Evolutionary conservation across 495 filamentous ascomycete species (phyloP).

Genomic region (Sordaria brevicollis): DNA sequence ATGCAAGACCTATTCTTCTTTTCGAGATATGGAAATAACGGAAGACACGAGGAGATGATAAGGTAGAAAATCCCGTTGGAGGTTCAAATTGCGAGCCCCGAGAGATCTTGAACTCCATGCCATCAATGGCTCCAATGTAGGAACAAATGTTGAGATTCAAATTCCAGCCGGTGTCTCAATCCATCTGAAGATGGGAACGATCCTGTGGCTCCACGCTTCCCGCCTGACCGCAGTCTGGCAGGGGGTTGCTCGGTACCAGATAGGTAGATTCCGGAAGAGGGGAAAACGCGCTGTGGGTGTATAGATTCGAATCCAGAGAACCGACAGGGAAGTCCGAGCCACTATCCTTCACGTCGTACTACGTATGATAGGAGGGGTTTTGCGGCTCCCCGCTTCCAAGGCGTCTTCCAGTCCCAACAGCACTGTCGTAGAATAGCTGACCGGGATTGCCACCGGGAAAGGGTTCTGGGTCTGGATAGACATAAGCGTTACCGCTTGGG

Average conservation of each 20-base stretch:
- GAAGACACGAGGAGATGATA: neutral
- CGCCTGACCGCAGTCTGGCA: neutral
- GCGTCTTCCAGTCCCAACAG: constrained; percentile 41
- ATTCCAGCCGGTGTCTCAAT: neutral
- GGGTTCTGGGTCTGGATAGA: constrained; percentile 58
- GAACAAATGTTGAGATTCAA: neutral
- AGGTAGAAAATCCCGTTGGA: neutral
- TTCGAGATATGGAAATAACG: neutral
- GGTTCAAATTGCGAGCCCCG: neutral
- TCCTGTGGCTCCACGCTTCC: neutral
- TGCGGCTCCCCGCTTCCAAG: constrained; percentile 63
- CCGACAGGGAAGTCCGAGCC: constrained; percentile 31
- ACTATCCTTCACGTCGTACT: constrained; percentile 22
- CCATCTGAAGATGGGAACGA: neutral
- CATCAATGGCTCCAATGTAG: neutral
- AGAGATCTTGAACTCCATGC: neutral
- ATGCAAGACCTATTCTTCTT: neutral
- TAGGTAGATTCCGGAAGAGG: neutral
- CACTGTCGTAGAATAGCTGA: constrained; percentile 57
- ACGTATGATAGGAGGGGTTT: constrained; percentile 34
- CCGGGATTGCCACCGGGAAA: constrained; percentile 49
- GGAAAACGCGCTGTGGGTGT: neutral
- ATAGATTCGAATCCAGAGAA: constrained; percentile 14
- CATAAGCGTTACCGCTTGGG: constrained; percentile 45
- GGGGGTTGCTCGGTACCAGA: neutral